Conservation (phyloP, 192 early-diverging fungal species). For the Geranomyces variabilis region DNA sequence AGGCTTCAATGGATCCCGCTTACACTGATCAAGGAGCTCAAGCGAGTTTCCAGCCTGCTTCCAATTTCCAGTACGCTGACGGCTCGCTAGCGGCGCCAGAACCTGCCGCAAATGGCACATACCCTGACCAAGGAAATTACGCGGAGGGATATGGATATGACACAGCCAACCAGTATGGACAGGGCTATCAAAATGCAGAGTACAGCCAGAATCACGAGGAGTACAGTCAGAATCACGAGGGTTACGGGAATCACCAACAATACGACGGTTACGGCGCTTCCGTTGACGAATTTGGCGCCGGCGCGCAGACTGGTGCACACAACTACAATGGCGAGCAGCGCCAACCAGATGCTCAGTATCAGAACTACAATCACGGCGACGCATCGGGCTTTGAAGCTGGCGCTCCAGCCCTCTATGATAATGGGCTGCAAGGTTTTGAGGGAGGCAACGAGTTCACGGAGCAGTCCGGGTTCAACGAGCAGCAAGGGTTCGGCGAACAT, state of each 20-base stretch:
- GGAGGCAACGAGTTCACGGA: not conserved
- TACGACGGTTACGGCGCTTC: not conserved
- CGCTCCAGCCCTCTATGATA: no score
- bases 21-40: no score
- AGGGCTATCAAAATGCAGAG: not conserved
- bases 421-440: not conserved
- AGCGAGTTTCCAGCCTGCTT: no score
- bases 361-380: not conserved
- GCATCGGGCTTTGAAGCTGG: not conserved
- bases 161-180: not conserved
- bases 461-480: not conserved
- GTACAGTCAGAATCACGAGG: conserved; percentile 6
- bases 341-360: not conserved
- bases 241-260: not conserved
- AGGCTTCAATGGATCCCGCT: no score
- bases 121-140: not conserved
- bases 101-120: no score
- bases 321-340: not conserved
- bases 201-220: conserved; percentile 9
- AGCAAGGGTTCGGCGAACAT: not conserved
- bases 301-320: not conserved
- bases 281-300: not conserved
- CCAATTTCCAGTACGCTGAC: no score
- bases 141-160: conserved; percentile 1
- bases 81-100: no score